Evolutionary conservation across 1,284 basidiomycete species (phyloP), one percentile per base, ranked within the genome.

Genomic region (Moesziomyces globuligerus): DNA sequence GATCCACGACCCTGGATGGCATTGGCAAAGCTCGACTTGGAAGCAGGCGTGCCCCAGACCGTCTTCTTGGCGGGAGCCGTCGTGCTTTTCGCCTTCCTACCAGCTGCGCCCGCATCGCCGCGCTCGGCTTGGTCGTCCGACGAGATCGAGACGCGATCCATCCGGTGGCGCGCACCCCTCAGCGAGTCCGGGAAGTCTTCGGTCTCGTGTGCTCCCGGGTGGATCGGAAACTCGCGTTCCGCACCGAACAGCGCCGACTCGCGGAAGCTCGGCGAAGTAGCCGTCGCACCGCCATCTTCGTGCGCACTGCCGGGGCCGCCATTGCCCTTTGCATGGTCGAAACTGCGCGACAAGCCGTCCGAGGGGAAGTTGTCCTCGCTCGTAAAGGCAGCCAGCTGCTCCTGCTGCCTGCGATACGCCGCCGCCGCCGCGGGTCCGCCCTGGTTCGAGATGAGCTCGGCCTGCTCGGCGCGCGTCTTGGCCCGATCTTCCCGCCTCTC

Each of bases 21-120:
- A 24, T 55, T 58, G 17, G 67, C 54, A 48, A 77, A 77, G 57
- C 59, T 58, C 28, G 58, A 46, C 24, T 46, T 50, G 11, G 75
- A 64, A 1, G 78, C 75, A 18, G 72, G 75, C 21, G 79, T 81
- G 18, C 80, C 80, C 80, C 80, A 81, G 7, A 81, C 80, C 25
- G 80, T 81, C 57, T 67, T 75, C 26, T 68, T 71, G 9, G 52
- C 47, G 5, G 60, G 41, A 7, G 32, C 39, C 17, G 54, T 18
- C 17, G 26, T 34, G 15, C 46, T 42, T 13, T 34, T 15, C n/a
- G 49, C 25, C 43, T 42, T 42, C 8, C 29, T 42, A 20, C 20
- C 23, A 17, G 15, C 18, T 17, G 42, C 36, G 18, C 44, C 48
- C 18, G 15, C 32, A 15, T 39, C 29, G 3, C 10, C 26, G 21